A percentile compares a stretch with the other conserved stretches of the same genome.
Conservation (phyloP, 2,329 filamentous ascomycete species). For the Cladosporium sp. region DNA sequence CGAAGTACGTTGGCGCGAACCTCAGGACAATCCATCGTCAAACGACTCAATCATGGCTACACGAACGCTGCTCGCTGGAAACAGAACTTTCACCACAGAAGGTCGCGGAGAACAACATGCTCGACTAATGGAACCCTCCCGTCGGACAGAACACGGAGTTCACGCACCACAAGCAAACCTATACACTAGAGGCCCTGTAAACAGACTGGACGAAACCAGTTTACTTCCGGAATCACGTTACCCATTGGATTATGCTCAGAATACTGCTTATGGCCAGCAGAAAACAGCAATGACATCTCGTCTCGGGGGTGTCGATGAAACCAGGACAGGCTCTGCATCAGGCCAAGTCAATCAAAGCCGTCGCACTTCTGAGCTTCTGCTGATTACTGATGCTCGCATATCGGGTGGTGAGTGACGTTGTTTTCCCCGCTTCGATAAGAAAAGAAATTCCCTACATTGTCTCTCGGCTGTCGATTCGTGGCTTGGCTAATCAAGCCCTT, state of each 20-base stretch:
- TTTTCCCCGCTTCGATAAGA: not conserved
- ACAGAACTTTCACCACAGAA: not conserved
- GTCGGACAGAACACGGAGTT: not conserved
- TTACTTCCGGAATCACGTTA: not conserved
- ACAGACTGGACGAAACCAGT: not conserved
- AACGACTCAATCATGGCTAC: not conserved
- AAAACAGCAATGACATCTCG: not conserved
- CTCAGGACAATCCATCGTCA: not conserved
- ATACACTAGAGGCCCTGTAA: not conserved
- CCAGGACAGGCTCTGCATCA: not conserved
- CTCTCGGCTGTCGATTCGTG: not conserved
- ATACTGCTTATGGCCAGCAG: not conserved
- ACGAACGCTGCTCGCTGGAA: not conserved
- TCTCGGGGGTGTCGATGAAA: not conserved
- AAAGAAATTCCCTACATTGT: not conserved
- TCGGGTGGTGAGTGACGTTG: not conserved
- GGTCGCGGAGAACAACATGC: not conserved
- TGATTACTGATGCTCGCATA: too few relatives aligned
- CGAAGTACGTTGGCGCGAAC: conserved; percentile 16
- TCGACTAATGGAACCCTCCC: not conserved
- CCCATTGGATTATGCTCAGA: not conserved
- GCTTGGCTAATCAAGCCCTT: not conserved
- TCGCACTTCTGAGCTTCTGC: not conserved
- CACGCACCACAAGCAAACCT: not conserved
- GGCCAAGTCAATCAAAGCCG: not conserved